A percentile compares a stretch with the other conserved stretches of the same genome.
These are phyloP conservation scores for Diaporthe eres DNA, from an alignment of 2,329 filamentous ascomycete genomes.

Conservation along the genomic window DNA sequence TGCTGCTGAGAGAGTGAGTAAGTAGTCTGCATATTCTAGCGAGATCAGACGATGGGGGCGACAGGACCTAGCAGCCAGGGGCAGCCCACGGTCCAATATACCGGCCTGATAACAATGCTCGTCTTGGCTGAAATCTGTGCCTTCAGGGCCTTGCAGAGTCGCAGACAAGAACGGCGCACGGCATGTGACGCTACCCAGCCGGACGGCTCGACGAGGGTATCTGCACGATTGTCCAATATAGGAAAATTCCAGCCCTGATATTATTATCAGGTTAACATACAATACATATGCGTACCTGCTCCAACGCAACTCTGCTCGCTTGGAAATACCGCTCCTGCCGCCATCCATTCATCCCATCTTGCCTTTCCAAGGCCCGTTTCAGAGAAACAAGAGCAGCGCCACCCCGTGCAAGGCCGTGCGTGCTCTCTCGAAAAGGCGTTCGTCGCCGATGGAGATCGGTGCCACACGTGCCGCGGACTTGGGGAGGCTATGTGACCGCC, in stretches of 20 bases:
- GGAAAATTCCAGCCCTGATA: background rate
- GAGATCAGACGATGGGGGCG: background rate
- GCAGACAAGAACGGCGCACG: background rate
- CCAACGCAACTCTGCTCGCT: background rate
- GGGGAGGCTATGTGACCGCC: conserved; percentile 15
- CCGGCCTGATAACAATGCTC: conserved; percentile 12
- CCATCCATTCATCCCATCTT: background rate
- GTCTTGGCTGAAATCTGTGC: conserved; percentile 18
- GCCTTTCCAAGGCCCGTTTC: background rate
- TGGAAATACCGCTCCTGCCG: background rate
- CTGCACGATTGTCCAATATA: background rate
- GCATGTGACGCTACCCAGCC: conserved; percentile 17
- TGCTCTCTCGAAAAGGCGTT: background rate
- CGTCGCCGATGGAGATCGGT: conserved; percentile 11
- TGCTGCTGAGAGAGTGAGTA: too few species aligned
- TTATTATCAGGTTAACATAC: background rate
- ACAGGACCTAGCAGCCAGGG: background rate
- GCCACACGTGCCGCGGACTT: conserved; percentile 4
- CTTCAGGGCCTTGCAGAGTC: background rate
- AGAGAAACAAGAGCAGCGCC: conserved; percentile 20
- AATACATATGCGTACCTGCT: background rate
- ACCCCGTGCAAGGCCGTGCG: conserved; percentile 19
- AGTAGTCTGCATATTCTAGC: background rate
- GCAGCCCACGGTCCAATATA: background rate
- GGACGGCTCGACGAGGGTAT: background rate